These are phyloP conservation scores for Coprinopsis cinerea DNA, from an alignment of 768 basidiomycete species.

Conservation along the genomic window DNA sequence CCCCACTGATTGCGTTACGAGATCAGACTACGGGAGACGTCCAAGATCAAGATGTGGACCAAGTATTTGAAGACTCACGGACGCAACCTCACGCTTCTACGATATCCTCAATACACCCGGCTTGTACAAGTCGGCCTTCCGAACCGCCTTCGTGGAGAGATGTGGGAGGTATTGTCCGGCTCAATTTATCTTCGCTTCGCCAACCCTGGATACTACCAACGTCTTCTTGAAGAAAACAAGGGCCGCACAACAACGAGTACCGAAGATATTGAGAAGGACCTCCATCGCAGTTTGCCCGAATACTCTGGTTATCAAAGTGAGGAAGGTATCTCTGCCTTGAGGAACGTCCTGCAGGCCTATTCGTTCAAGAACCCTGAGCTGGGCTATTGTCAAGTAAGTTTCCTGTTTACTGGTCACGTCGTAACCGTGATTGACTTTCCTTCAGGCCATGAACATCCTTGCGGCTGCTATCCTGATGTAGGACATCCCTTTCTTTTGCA, in stretches of 20 bases:
- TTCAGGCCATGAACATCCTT: conserved; percentile 93
- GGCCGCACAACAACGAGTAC: conserved; percentile 83
- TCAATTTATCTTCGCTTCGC: conserved; percentile 86
- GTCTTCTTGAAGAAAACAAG: conserved; percentile 67
- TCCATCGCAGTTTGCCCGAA: conserved; percentile 93
- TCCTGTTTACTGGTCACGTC: background rate
- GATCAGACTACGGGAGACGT: conserved; percentile 75
- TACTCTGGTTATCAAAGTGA: conserved; percentile 93
- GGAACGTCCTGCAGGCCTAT: conserved; percentile 92
- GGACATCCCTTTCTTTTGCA: conserved; percentile 2
- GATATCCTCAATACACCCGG: conserved; percentile 96
- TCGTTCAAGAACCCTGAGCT: conserved; percentile 91
- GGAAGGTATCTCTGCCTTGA: conserved; percentile 76
- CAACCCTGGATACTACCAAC: conserved; percentile 78
- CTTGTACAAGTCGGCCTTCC: conserved; percentile 96
- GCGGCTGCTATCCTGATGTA: conserved; percentile 93
- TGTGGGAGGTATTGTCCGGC: conserved; percentile 97
- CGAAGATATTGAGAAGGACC: conserved; percentile 98
- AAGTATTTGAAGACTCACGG: conserved; percentile 83
- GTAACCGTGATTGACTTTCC: conserved; percentile 4
- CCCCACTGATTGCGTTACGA: conserved; percentile 1
- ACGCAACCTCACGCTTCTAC: conserved; percentile 88
- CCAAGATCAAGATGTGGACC: conserved; percentile 95
- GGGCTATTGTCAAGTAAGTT: conserved; percentile 84
- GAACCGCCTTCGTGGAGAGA: conserved; percentile 89